These are phyloP conservation scores for Poteriospumella lacustris DNA, from an alignment of 108 stramenopile genomes.

Conservation along the genomic window DNA sequence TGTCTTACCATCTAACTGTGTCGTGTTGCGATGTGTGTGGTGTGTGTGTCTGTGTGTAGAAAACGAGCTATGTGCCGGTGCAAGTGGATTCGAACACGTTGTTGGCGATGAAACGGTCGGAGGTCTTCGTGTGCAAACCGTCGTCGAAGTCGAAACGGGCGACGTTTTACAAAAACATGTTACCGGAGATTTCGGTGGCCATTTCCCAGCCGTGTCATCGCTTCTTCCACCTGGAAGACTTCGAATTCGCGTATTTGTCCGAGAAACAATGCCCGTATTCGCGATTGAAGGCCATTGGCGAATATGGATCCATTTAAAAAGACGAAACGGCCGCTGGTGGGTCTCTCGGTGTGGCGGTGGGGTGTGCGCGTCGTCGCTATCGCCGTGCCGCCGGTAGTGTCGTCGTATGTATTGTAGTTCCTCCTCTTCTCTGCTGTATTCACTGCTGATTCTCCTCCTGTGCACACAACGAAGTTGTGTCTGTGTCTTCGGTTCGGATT, in stretches of 20 bases:
- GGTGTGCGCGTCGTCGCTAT: too few species aligned
- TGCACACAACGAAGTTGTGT: too few species aligned
- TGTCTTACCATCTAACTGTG: background rate
- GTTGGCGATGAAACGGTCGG: slow-evolving; percentile 34
- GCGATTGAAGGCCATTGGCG: background rate
- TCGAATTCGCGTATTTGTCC: slow-evolving; percentile 57
- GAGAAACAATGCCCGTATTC: slow-evolving; percentile 50
- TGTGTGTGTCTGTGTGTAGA: slow-evolving; percentile 23
- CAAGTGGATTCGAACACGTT: slow-evolving; percentile 36
- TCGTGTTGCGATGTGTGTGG: background rate
- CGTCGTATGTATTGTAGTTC: too few species aligned
- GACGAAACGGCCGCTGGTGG: too few species aligned
- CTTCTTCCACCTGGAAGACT: slow-evolving; percentile 67
- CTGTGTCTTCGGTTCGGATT: too few species aligned
- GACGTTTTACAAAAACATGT: slow-evolving; percentile 60
- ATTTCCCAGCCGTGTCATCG: slow-evolving; percentile 54
- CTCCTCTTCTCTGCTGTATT: too few species aligned
- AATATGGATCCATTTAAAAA: background rate
- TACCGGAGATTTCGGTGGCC: slow-evolving; percentile 60
- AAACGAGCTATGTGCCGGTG: slow-evolving; percentile 37
- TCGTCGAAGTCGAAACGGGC: slow-evolving; percentile 19
- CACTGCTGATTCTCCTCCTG: too few species aligned
- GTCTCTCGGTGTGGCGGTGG: too few species aligned
- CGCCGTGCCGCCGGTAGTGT: too few species aligned
- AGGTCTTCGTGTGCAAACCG: slow-evolving; percentile 35